phyloP scores from a whole-genome alignment of 257 asterid genomes.

The Anisodus acutangulus region DNA sequence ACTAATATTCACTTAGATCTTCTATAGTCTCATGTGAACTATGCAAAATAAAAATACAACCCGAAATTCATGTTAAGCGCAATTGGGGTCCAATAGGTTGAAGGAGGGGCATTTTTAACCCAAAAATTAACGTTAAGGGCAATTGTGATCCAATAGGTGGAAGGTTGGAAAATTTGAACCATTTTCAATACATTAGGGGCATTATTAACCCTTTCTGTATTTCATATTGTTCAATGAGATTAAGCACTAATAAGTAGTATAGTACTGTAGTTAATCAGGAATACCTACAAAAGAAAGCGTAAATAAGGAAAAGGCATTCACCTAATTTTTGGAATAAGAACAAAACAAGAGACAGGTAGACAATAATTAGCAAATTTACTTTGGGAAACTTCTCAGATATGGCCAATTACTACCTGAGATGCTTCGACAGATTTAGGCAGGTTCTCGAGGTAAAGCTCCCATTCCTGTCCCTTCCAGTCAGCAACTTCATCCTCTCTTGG shows the following conservation, averaged over 20 bases:
- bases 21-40: too few relatives aligned
- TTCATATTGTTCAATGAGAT: neutral
- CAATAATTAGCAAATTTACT: neutral
- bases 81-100: too few relatives aligned
- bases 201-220: too few relatives aligned
- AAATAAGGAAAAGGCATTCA: neutral
- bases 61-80: too few relatives aligned
- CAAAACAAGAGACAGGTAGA: neutral
- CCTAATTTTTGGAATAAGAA: neutral
- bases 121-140: too few relatives aligned
- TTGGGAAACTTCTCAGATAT: neutral
- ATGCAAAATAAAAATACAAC: too few relatives aligned
- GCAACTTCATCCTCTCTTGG: conserved; percentile 95
- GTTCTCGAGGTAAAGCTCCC: conserved; percentile 93
- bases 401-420: conserved; percentile 65
- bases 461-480: conserved; percentile 89
- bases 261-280: neutral
- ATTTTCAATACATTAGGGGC: too few relatives aligned
- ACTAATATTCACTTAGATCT: too few relatives aligned
- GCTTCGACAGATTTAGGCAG: conserved; percentile 78
- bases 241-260: neutral
- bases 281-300: neutral
- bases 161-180: too few relatives aligned
- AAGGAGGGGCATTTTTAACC: too few relatives aligned
- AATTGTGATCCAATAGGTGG: too few relatives aligned